These are phyloP conservation scores for Bipolaris zeicola DNA, from an alignment of 2,329 filamentous ascomycete species.

Conservation along the genomic window DNA sequence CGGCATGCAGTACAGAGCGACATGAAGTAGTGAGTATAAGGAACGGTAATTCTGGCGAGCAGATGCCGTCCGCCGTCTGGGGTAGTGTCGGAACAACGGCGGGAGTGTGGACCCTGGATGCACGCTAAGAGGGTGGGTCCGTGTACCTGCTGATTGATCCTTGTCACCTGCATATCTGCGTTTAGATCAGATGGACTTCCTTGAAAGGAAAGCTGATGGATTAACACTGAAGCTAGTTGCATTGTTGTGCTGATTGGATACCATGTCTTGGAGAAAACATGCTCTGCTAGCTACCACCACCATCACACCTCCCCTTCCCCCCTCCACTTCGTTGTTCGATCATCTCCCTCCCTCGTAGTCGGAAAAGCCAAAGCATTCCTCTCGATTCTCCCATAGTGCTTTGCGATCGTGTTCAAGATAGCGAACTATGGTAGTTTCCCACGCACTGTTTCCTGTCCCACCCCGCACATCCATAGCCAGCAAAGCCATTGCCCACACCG, in stretches of 20 bases:
- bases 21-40: not conserved
- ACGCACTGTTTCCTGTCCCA: conserved; percentile 1
- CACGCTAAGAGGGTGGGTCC: conserved; percentile 16
- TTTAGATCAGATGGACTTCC: not conserved
- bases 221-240: conserved; percentile 1
- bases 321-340: conserved; percentile 5
- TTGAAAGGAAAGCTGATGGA: not conserved
- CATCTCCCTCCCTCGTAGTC: conserved; percentile 11
- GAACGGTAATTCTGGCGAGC: not conserved
- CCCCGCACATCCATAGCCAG: conserved; percentile 2
- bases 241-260: conserved; percentile 11
- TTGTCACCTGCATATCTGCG: conserved; percentile 5
- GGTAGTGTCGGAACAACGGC: conserved; percentile 14
- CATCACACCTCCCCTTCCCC: not conserved
- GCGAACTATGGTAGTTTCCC: conserved; percentile 3
- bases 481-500: conserved; percentile 1
- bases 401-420: conserved; percentile 12
- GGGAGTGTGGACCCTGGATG: conserved; percentile 15
- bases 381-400: conserved; percentile 18
- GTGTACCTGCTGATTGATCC: conserved; percentile 16
- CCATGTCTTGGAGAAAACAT: conserved; percentile 8
- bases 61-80: conserved; percentile 9
- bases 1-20: conserved; percentile 5
- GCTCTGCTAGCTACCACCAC: conserved; percentile 15
- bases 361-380: conserved; percentile 23